Evolutionary conservation across 2,329 filamentous ascomycete species (phyloP).

Genomic region (Cladosporium sp.): DNA sequence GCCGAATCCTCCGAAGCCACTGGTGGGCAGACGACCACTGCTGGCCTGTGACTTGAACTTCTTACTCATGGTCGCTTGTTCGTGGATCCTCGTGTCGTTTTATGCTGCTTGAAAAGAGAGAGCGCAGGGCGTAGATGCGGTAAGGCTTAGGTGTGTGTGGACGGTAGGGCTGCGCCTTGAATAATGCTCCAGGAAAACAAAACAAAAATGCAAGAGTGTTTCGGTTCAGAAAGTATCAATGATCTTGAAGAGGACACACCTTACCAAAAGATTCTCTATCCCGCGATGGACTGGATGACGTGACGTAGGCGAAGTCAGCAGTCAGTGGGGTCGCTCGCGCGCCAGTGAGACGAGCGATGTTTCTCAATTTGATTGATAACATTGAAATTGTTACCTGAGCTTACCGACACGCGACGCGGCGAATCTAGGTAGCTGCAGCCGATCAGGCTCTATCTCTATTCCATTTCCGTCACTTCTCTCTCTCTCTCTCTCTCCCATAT

Average conservation of each 20-base stretch:
- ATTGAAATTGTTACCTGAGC: not conserved
- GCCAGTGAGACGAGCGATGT: not conserved
- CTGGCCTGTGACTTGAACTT: constrained; percentile 61
- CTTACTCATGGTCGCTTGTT: constrained; percentile 49
- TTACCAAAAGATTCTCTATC: not conserved
- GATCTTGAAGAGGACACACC: not conserved
- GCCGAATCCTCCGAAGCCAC: constrained; percentile 36
- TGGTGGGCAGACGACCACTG: constrained; percentile 50
- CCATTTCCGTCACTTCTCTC: too few species aligned
- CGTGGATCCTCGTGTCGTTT: not conserved
- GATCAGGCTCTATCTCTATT: not conserved
- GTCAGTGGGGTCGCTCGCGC: not conserved
- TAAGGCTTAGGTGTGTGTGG: too few species aligned
- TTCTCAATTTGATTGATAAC: not conserved
- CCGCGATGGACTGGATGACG: not conserved
- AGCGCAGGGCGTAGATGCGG: not conserved
- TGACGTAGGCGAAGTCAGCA: not conserved
- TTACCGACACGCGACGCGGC: not conserved
- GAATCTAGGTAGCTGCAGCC: not conserved
- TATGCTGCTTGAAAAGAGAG: not conserved
- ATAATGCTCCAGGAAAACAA: too few species aligned
- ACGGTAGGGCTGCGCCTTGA: too few species aligned
- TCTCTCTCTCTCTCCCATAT: not conserved
- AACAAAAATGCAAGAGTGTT: not conserved
- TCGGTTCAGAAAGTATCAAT: not conserved